Conservation (phyloP, 2,329 filamentous ascomycete species). For the Xylaria sp. region DNA sequence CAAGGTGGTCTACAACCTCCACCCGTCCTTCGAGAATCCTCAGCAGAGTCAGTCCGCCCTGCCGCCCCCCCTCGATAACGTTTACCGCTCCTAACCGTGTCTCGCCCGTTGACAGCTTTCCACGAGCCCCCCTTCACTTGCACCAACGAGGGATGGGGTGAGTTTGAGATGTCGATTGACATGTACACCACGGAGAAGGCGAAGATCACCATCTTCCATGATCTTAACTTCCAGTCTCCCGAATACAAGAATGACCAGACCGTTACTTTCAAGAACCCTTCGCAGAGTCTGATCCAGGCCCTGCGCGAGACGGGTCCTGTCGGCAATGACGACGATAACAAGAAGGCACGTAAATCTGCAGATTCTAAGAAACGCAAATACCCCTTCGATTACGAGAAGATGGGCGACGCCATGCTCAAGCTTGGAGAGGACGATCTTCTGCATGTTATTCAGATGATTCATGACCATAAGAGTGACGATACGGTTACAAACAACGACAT, state of each 20-base stretch:
- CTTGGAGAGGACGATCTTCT: slow-evolving; percentile 89
- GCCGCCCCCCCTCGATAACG: background rate
- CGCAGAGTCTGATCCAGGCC: slow-evolving; percentile 70
- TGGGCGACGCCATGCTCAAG: slow-evolving; percentile 85
- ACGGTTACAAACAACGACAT: slow-evolving; percentile 97
- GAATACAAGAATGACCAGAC: slow-evolving; percentile 78
- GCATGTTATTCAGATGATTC: slow-evolving; percentile 94
- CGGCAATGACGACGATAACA: slow-evolving; percentile 64
- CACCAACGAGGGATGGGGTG: slow-evolving; percentile 93
- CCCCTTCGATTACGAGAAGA: slow-evolving; percentile 83
- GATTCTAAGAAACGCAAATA: slow-evolving; percentile 73
- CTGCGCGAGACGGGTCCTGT: slow-evolving; percentile 81
- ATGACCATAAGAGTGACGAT: slow-evolving; percentile 90
- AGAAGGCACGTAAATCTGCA: slow-evolving; percentile 53
- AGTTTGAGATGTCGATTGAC: slow-evolving; percentile 91
- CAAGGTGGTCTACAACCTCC: slow-evolving; percentile 87
- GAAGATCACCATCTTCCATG: slow-evolving; percentile 74
- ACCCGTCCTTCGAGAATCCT: slow-evolving; percentile 86
- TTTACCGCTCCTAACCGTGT: slow-evolving; percentile 12
- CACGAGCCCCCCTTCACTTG: slow-evolving; percentile 83
- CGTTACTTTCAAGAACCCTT: slow-evolving; percentile 88
- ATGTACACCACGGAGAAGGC: slow-evolving; percentile 81
- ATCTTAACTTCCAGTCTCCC: slow-evolving; percentile 81
- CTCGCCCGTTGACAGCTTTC: slow-evolving; percentile 52
- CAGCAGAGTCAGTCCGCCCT: slow-evolving; percentile 63